Percentiles rank a stretch among this genome's conserved stretches.
Conservation (phyloP, 331 rosid genomes). For the Pyracantha coccinea region DNA sequence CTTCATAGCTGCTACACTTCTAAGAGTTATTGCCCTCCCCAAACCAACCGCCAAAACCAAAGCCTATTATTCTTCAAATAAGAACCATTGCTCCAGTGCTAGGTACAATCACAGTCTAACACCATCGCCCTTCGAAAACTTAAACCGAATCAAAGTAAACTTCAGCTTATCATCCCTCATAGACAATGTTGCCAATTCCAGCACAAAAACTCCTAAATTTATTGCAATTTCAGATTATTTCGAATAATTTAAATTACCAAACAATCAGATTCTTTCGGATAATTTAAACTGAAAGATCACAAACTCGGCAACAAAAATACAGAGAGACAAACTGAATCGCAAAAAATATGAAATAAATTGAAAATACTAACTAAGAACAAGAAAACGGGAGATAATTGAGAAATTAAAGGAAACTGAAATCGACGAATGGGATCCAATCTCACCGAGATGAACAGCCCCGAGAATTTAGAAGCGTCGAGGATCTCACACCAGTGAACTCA, state of each 20-base stretch:
- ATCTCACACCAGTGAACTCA: neutral
- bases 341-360: neutral
- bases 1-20: neutral
- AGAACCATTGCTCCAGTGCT: neutral
- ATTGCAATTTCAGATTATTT: neutral
- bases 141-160: neutral
- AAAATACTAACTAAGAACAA: neutral
- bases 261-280: neutral
- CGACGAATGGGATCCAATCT: conserved; percentile 14
- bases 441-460: conserved; percentile 32
- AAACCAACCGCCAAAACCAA: neutral
- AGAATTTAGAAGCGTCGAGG: conserved; percentile 9
- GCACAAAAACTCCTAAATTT: neutral
- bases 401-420: conserved; percentile 16
- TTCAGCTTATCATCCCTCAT: neutral
- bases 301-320: neutral
- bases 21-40: neutral
- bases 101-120: neutral
- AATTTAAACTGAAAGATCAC: neutral
- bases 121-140: neutral
- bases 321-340: neutral
- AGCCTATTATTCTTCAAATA: neutral
- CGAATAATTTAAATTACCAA: neutral
- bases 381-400: neutral
- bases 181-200: conserved; percentile 4